Evolutionary conservation across 1,284 basidiomycete genomes (phyloP).

Genomic region (Vanrija sp.): DNA sequence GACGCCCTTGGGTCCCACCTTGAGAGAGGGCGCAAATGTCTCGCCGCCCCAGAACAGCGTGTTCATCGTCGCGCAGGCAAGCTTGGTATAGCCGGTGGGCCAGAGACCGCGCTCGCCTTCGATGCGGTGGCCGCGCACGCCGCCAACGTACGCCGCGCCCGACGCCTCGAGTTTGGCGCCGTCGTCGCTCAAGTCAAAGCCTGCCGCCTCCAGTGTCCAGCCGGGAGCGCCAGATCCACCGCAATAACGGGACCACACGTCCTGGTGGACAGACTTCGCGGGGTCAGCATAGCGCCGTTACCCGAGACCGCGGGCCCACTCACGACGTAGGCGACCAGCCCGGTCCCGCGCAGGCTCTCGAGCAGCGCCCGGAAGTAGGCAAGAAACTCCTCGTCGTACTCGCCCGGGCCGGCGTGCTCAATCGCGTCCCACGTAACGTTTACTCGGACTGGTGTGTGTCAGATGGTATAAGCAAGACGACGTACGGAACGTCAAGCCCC

Average conservation of each 20-base stretch:
- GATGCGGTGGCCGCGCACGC: conserved; percentile 57
- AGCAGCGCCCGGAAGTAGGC: conserved; percentile 71
- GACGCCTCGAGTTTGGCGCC: conserved; percentile 65
- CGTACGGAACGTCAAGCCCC: conserved; percentile 78
- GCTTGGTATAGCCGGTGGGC: conserved; percentile 80
- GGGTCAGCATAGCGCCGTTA: not conserved
- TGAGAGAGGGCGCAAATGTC: conserved; percentile 71
- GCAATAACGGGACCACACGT: conserved; percentile 91
- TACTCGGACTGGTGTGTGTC: conserved; percentile 62
- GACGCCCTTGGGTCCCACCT: conserved; percentile 56
- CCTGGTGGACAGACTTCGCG: conserved; percentile 68
- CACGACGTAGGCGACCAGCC: conserved; percentile 75
- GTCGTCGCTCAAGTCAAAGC: conserved; percentile 62
- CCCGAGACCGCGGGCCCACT: conserved; percentile 54
- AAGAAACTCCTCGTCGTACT: conserved; percentile 80
- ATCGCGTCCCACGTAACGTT: conserved; percentile 95
- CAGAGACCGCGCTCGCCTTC: conserved; percentile 69
- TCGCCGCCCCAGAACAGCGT: conserved; percentile 90
- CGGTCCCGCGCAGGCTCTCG: conserved; percentile 71
- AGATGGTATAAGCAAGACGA: conserved; percentile 26
- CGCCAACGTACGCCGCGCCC: conserved; percentile 77
- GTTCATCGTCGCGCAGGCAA: conserved; percentile 80
- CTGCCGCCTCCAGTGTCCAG: conserved; percentile 79
- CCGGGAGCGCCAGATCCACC: conserved; percentile 90
- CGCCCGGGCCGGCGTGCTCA: conserved; percentile 83